Percentiles rank a stretch among this genome's conserved stretches.
These are phyloP conservation scores for Fusarium camptoceras DNA, from an alignment of 2,329 filamentous ascomycete genomes.

Conservation along the genomic window DNA sequence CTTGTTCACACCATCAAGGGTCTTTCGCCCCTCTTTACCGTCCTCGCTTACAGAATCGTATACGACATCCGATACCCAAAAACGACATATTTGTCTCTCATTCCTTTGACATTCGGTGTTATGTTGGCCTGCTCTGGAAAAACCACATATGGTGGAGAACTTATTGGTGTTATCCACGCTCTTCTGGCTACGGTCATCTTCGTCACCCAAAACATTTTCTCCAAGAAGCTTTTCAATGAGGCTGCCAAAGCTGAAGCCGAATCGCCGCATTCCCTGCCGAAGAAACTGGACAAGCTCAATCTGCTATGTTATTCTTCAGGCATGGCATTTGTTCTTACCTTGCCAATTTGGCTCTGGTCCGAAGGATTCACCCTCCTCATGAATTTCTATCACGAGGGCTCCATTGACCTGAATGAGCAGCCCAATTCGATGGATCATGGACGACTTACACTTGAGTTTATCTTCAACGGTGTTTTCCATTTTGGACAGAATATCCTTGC, in stretches of 20 bases:
- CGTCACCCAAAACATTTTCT: slow-evolving; percentile 98
- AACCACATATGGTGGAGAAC: slow-evolving; percentile 79
- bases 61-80: slow-evolving; percentile 89
- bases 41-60: slow-evolving; percentile 89
- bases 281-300: slow-evolving; percentile 96
- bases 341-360: slow-evolving; percentile 92
- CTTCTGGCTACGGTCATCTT: slow-evolving; percentile 93
- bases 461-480: slow-evolving; percentile 97
- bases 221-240: slow-evolving; percentile 97
- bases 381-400: slow-evolving; percentile 85
- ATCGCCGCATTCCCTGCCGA: slow-evolving; percentile 68
- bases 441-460: slow-evolving; percentile 81
- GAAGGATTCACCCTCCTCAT: slow-evolving; percentile 83
- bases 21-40: slow-evolving; percentile 93
- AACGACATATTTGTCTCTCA: slow-evolving; percentile 86
- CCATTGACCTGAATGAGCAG: slow-evolving; percentile 69
- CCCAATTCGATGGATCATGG: slow-evolving; percentile 81
- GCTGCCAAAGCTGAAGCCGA: slow-evolving; percentile 87
- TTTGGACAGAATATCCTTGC: slow-evolving; percentile 97
- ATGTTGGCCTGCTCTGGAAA: slow-evolving; percentile 95
- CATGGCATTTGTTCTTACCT: slow-evolving; percentile 87
- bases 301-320: slow-evolving; percentile 97
- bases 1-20: slow-evolving; percentile 99
- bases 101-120: slow-evolving; percentile 94
- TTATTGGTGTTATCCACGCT: slow-evolving; percentile 90